Base-by-base conservation (phyloP, 768 basidiomycete species). In the Leccinum disarticulatum region DNA sequence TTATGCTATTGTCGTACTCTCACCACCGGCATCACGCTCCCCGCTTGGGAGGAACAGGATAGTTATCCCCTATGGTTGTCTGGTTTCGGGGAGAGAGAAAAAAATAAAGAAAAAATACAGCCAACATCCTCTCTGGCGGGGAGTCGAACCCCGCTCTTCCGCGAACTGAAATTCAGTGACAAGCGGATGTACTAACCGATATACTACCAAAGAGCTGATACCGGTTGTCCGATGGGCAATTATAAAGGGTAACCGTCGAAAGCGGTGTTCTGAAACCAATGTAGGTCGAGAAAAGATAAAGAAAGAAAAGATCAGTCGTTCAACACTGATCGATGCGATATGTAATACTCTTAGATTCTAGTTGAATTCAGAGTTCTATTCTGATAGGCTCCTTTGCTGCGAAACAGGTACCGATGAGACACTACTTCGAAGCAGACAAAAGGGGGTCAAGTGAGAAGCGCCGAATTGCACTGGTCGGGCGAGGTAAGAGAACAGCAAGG, bases 171-270 rank as follows among this genome's bases (percentile, higher is more conserved):
- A 41, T 41, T n/a, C 38, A 41, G 30, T 79, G 77, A 79, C 77
- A 79, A 73, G 77, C 78, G 77, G 79, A 71, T 79, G 78, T 79
- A 79, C 77, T 79, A 77, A 74, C 77, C 77, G 77, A 79, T 79
- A 79, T 79, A 77, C 77, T 79, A 79, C 77, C 77, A 77, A 68
- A 77, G 76, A 77, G 2, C 13, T 51, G 27, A 31, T 51, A 5
- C 6, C 3, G 2, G 13, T 3, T 6, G 22, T 8, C 19, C 1
- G 8, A 47, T 19, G 46, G 48, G 13, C 7, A 14, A 17, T 27
- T 10, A 22, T 77, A 76, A 3, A 63, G n/a, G 38, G 38, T 41
- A 4, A 33, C 33, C 3, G 38, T 41, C 9, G 38, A n/a, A 41
- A n/a, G 17, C 4, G 17, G 38, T n/a, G 38, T 41, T 41, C 17